Evolutionary conservation across 140 eudicot genomes (phyloP).

Genomic region (Artemisia princeps): DNA sequence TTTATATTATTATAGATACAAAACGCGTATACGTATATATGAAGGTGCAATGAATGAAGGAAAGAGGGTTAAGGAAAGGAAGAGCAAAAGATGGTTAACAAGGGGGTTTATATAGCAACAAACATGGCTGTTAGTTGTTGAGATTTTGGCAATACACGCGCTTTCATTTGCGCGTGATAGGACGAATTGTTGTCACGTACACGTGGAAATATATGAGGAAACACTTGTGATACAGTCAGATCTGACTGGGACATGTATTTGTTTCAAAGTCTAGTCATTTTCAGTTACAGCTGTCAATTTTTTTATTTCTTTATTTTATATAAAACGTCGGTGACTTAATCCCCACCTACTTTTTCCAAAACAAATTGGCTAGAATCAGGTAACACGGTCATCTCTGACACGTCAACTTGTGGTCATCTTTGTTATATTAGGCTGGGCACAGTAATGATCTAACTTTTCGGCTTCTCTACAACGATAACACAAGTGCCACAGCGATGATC

Average conservation of each 20-base stretch:
- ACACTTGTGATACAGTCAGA: conserved; percentile 45
- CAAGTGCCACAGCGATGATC: no score
- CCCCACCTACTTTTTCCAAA: conserved; percentile 18
- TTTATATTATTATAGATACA: neutral
- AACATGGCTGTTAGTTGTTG: neutral
- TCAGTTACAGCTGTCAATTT: conserved; percentile 44
- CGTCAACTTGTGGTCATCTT: no score
- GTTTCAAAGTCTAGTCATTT: conserved; percentile 27
- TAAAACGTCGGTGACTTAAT: conserved; percentile 34
- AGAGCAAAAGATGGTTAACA: conserved; percentile 10
- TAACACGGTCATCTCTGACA: no score
- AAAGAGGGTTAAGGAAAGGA: neutral
- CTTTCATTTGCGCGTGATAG: conserved; percentile 26
- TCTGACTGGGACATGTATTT: conserved; percentile 52
- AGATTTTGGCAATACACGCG: conserved; percentile 23
- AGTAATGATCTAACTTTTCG: no score
- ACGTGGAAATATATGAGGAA: conserved; percentile 27
- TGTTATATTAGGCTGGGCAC: no score
- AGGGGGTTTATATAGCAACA: conserved; percentile 30
- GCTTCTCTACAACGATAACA: no score
- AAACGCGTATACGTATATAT: conserved; percentile 17
- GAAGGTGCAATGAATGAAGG: conserved; percentile 16
- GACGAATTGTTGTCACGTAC: conserved; percentile 22
- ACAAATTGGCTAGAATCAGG: no score
- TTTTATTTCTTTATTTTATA: no score